Evolutionary conservation across 306 rosid species (phyloP), one percentile per base, ranked within the genome.

Genomic region (Sphenostylis stenocarpa): DNA sequence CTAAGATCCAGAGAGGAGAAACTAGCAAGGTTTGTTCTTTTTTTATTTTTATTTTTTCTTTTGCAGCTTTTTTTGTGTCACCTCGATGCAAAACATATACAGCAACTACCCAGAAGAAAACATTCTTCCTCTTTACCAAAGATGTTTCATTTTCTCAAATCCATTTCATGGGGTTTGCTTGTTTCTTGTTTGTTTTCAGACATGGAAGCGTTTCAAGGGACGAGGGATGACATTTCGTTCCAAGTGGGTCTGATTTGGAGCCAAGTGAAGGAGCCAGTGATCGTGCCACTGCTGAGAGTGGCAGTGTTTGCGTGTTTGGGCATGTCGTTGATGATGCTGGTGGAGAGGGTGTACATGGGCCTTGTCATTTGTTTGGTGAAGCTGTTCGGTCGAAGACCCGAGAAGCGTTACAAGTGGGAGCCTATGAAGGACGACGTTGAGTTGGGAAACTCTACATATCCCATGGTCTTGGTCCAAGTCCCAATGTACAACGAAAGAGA

Each of bases 401-500:
- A 91, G 45, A 94, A 88, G 73, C 78, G 91, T 12, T 94, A 88
- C 83, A 94, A 91, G 65, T 94, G 90, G 87, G 98, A 91, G 80
- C 73, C 96, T 56, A 77, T 87, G 23, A 91, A 87, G 75, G 94
- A 94, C 6, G 97, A 91, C 24, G 56, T 84, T 14, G 98, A 91
- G 86, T 75, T 94, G 24, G 98, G 96, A 8, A 88, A 86, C 91
- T 87, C 85, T 0, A 81, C 52, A 65, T 86, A 90, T 73, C 98
- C 98, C 0, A 86, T 85, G 92, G 92, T 93, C 31, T 86, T 93
- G 3, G 87, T 93, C 9, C 98, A 93, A 83, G 86, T 93, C 70
- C 98, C 98, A 33, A 93, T 93, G 98, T 93, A 84, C 81, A 93
- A 93, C 21, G 98, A 93, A 86, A 81, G 91, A 86, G 98, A 93